Conservation (phyloP, 805 yeast genomes). For the Hermanozyma aechmeae region DNA sequence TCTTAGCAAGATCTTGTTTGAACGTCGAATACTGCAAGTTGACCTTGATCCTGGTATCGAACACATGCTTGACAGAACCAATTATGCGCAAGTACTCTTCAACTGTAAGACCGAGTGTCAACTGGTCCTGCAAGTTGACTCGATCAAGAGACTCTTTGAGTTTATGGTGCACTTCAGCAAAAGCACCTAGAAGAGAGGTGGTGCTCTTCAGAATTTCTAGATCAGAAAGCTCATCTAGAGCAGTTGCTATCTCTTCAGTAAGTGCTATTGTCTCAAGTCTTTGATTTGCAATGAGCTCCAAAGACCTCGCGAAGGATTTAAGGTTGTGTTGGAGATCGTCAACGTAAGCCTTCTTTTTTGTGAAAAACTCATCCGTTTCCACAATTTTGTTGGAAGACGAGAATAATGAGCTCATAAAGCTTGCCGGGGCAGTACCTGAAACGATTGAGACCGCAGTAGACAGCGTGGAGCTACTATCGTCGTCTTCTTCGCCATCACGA, state of each 20-base stretch:
- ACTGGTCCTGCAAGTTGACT: constrained; percentile 72
- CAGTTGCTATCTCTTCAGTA: constrained; percentile 54
- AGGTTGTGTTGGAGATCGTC: constrained; percentile 69
- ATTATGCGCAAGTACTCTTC: constrained; percentile 81
- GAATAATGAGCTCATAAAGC: constrained; percentile 65
- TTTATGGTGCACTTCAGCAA: constrained; percentile 62
- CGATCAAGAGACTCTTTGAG: constrained; percentile 69
- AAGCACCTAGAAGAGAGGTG: constrained; percentile 54
- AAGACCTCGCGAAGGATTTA: constrained; percentile 54
- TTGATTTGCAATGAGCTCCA: constrained; percentile 68
- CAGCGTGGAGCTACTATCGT: constrained; percentile 20
- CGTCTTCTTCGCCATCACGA: constrained; percentile 27
- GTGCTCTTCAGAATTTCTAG: constrained; percentile 66
- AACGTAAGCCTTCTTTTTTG: constrained; percentile 56
- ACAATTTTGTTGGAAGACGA: constrained; percentile 57
- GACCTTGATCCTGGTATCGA: constrained; percentile 63
- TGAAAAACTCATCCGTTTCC: constrained; percentile 75
- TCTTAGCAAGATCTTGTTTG: constrained; percentile 37
- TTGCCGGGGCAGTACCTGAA: constrained; percentile 28
- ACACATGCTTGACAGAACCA: constrained; percentile 63
- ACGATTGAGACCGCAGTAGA: constrained; percentile 9
- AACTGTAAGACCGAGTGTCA: constrained; percentile 77
- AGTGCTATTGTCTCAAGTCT: constrained; percentile 64
- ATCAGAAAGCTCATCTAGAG: constrained; percentile 51
- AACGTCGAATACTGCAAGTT: constrained; percentile 31